These are phyloP conservation scores for Citeromyces matritensis DNA, from an alignment of 805 yeast genomes.

Conservation along the genomic window DNA sequence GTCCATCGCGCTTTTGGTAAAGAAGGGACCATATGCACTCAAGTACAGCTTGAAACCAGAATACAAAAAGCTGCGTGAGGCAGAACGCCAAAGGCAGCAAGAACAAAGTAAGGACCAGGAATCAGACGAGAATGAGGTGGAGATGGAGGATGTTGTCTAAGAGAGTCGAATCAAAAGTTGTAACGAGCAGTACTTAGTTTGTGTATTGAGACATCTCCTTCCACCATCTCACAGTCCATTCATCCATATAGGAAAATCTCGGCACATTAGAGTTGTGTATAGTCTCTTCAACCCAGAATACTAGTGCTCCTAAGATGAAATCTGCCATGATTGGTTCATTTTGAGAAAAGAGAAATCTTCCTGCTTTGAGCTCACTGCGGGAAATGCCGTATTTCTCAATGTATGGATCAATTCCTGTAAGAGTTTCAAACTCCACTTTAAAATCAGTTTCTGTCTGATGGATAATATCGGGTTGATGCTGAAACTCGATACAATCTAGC, in stretches of 20 bases:
- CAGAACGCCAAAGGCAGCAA: conserved; percentile 27
- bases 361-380: conserved; percentile 1
- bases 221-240: too few species aligned
- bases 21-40: conserved; percentile 92
- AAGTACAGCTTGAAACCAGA: conserved; percentile 86
- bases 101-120: conserved; percentile 34
- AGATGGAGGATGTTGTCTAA: conserved; percentile 61
- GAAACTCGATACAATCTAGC: conserved; percentile 1
- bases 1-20: conserved; percentile 74
- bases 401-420: neutral
- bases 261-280: neutral
- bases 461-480: neutral
- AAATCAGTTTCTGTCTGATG: neutral
- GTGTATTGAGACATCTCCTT: too few species aligned
- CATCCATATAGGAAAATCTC: too few species aligned
- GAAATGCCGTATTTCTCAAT: neutral
- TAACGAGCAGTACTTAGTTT: neutral
- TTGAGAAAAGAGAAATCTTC: neutral
- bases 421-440: neutral
- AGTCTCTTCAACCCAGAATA: conserved; percentile 1
- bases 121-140: conserved; percentile 54
- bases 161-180: neutral
- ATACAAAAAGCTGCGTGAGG: conserved; percentile 66
- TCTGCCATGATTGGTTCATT: neutral
- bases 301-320: conserved; percentile 1